Base-by-base conservation (phyloP, 306 rosid genomes). In the Mimosa bimucronata region DNA sequence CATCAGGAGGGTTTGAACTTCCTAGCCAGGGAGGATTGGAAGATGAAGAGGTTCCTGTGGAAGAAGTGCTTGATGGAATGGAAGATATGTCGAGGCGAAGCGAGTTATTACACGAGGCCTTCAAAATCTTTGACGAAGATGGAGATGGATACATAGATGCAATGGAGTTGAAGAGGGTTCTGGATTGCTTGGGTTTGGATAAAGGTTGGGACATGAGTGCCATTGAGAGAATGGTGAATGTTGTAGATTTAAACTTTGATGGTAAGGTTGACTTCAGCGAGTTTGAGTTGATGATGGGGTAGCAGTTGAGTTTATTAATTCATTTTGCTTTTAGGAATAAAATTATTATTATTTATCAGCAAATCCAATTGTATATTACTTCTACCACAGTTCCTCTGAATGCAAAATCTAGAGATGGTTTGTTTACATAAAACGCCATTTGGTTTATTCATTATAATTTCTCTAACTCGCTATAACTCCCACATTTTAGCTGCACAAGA, bases 81-180 rank as follows among this genome's bases (percentile, higher is more conserved):
- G 89, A 86, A 74, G 88, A 88, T 31, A 73, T 73, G 74, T 74
- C 83, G 9, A 88, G 84, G 86, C 77, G 85, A 9, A 85, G 73
- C 19, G 92, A 91, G 85, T 53, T 94, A 6, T 71, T 94, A 26
- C 79, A 12, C 1, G 86, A 92, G 82, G 98, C 98, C 12, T 94
- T 92, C 80, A 88, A 94, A 75, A 94, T 92, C 38, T 94, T 94
- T 61, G 98, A 94, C 53, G 94, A 87, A 77, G 97, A 92, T 87
- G 97, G 98, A 0, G 88, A 94, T 81, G 95, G 98, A 18, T 94
- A 88, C 50, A 91, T 94, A 25, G 97, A 92, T 77, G 97, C 94
- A 21, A 81, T 85, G 87, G 97, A 94, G 91, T 78, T 92, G 89
- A 94, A 94, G 84, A 88, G 95, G 90, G 98, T 94, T 78, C 86